These are phyloP conservation scores for Fomitopsis schrenkii DNA, from an alignment of 1,284 basidiomycete species.

Conservation along the genomic window DNA sequence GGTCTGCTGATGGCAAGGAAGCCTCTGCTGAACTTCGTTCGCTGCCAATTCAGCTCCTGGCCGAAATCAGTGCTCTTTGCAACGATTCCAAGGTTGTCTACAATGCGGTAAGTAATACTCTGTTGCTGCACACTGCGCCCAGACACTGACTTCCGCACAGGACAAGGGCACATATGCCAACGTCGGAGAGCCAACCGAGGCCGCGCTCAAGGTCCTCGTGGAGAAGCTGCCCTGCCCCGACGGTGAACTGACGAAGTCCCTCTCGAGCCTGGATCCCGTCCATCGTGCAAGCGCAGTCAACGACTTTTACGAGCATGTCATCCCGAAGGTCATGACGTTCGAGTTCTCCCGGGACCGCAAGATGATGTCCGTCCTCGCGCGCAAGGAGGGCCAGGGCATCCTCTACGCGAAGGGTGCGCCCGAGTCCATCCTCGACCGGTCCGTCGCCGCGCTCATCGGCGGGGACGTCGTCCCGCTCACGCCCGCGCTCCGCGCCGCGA, in stretches of 20 bases:
- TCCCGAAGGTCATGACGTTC: conserved; percentile 86
- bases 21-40: conserved; percentile 55
- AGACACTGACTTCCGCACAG: conserved; percentile 31
- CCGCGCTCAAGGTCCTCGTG: conserved; percentile 87
- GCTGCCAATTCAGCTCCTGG: conserved; percentile 76
- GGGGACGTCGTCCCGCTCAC: conserved; percentile 59
- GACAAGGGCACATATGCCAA: conserved; percentile 80
- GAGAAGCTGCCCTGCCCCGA: conserved; percentile 81
- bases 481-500: conserved; percentile 50
- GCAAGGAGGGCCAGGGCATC: conserved; percentile 51
- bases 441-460: conserved; percentile 70
- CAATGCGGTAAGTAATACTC: conserved; percentile 51
- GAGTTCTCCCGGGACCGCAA: conserved; percentile 98
- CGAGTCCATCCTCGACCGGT: conserved; percentile 90
- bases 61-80: conserved; percentile 88
- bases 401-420: conserved; percentile 96
- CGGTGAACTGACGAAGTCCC: conserved; percentile 47
- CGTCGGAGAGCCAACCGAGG: conserved; percentile 96
- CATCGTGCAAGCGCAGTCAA: conserved; percentile 81
- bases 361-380: conserved; percentile 91
- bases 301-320: conserved; percentile 71
- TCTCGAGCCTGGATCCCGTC: conserved; percentile 53
- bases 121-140: background rate
- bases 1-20: conserved; percentile 58
- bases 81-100: conserved; percentile 93